Percentiles rank a stretch among this genome's conserved stretches.
Conservation (phyloP, 805 yeast species). For the Ogataea salicorniae region DNA sequence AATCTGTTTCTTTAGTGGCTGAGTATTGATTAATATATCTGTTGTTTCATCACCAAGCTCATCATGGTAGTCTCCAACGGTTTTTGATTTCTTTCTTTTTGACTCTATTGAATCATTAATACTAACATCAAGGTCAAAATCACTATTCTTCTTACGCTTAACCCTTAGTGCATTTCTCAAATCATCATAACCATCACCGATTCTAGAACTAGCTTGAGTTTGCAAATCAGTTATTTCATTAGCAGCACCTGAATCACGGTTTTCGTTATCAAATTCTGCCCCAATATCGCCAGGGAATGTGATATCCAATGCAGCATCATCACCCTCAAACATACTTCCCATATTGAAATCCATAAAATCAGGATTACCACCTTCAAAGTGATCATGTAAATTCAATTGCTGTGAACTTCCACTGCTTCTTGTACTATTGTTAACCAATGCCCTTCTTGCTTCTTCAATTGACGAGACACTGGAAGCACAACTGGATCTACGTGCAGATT, state of each 20-base stretch:
- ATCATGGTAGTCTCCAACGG: slow-evolving; percentile 1
- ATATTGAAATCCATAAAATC: not conserved
- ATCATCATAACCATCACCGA: slow-evolving; percentile 10
- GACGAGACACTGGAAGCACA: slow-evolving; percentile 24
- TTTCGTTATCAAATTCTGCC: not conserved
- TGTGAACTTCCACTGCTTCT: slow-evolving; percentile 2
- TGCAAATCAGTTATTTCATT: not conserved
- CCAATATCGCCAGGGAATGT: not conserved
- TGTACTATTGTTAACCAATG: slow-evolving; percentile 7
- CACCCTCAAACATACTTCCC: slow-evolving; percentile 8
- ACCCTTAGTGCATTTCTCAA: slow-evolving; percentile 1
- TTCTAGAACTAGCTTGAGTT: not conserved
- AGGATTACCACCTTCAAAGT: not conserved
- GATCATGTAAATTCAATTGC: not conserved
- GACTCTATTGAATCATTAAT: not conserved
- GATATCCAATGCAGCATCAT: slow-evolving; percentile 20
- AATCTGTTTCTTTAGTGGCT: not conserved
- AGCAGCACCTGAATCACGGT: not conserved
- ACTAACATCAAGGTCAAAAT: not conserved
- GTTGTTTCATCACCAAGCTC: not conserved
- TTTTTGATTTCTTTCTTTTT: not conserved
- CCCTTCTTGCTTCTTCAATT: slow-evolving; percentile 25
- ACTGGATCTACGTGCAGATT: slow-evolving; percentile 2
- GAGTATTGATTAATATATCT: not conserved
- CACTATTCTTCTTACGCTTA: not conserved